These are phyloP conservation scores for Verticillium nubilum DNA, from an alignment of 2,329 filamentous ascomycete genomes.

Conservation along the genomic window DNA sequence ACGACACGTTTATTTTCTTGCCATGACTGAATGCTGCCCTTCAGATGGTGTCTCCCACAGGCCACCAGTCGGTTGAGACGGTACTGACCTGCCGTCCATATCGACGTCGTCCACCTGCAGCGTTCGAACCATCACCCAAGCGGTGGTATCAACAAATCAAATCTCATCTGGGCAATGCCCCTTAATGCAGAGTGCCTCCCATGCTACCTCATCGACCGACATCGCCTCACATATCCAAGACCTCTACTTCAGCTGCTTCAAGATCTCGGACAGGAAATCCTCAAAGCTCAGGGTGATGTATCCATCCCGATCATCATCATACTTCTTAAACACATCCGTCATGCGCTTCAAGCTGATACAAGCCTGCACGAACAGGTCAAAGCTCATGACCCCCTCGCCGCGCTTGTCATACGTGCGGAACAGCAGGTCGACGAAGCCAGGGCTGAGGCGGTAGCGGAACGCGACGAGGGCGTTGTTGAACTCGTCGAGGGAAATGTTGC, in stretches of 20 bases:
- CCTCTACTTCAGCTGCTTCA: conserved; percentile 51
- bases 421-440: conserved; percentile 75
- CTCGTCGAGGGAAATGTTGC: conserved; percentile 80
- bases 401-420: conserved; percentile 87
- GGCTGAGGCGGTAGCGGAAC: conserved; percentile 87
- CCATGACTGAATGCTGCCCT: no score
- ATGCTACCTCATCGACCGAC: not conserved
- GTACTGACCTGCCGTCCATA: not conserved
- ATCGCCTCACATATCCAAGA: not conserved
- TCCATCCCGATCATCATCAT: conserved; percentile 93
- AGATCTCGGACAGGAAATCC: conserved; percentile 68
- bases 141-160: not conserved
- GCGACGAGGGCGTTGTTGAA: conserved; percentile 87
- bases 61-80: not conserved
- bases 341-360: conserved; percentile 96
- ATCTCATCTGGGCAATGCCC: not conserved
- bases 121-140: not conserved
- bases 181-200: not conserved
- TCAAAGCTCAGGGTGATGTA: conserved; percentile 82
- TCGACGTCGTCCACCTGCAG: no score
- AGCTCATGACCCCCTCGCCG: conserved; percentile 68
- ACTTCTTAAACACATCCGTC: conserved; percentile 99
- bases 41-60: not conserved
- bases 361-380: conserved; percentile 95
- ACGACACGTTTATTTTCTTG: no score